Base-by-base conservation (phyloP, 1,284 basidiomycete genomes). In the Butyriboletus appendiculatus region DNA sequence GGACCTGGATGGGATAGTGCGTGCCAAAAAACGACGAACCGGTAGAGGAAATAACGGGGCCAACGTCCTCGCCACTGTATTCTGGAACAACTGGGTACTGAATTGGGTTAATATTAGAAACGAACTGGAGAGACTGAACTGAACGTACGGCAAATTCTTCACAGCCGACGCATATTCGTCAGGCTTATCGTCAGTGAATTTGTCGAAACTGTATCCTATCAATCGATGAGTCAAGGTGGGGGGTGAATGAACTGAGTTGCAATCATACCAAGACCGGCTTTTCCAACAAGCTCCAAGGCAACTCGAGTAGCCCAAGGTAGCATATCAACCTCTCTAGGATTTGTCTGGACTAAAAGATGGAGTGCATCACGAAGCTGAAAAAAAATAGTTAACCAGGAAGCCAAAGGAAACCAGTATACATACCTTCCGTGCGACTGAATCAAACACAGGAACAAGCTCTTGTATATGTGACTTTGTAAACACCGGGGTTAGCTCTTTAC, bases 401-500 rank as follows among this genome's bases (percentile, higher is more conserved):
- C 28, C 10, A 28, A 28, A 28, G 28, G 28, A 28, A 28, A 28
- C 28, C 28, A 10, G 10, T 9, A 28, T 28, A 28, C 28, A 28
- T 28, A 10, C 28, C 28, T 28, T 28, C 28, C 28, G 28, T 28
- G 28, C 28, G 10, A 28, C 28, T 28, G 28, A 28, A 28, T 28
- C 28, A 11, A 28, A 28, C 28, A 28, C 28, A 28, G 28, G 28
- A 28, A 28, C 28, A 28, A 28, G 28, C 28, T 28, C 63, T 14
- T 74, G 73, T 38, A 81, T 65, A 45, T 80, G 75, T 2, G 68
- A 61, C 10, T 73, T 66, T 0, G 75, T 73, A 58, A 81, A 80
- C 4, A 79, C 72, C 8, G 79, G 76, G 48, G 60, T 70, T 16
- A 79, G 70, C n/a, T 78, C 64, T 61, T 78, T 78, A n/a, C 78